Conservation (phyloP, 2,329 filamentous ascomycete genomes). For the Colletotrichum cuscutae region DNA sequence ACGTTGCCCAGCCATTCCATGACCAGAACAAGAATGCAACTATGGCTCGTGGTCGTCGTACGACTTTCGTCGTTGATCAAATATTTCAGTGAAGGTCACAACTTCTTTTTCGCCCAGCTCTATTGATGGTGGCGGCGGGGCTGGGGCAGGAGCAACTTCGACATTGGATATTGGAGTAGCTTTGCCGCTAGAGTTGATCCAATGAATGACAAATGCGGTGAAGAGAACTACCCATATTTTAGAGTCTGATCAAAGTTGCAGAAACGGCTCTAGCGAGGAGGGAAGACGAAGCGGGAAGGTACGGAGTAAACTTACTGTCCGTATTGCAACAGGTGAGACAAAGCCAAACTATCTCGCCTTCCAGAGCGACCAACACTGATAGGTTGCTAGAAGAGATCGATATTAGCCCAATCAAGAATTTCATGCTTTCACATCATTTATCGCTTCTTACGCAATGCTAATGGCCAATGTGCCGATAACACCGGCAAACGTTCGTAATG, state of each 20-base stretch:
- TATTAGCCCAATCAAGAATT: neutral
- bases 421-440: neutral
- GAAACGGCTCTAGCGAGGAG: too few species aligned
- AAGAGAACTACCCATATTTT: neutral
- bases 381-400: neutral
- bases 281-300: neutral
- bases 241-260: neutral
- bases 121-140: neutral
- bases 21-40: neutral
- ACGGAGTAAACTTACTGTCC: neutral
- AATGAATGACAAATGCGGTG: neutral
- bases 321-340: conserved; percentile 22
- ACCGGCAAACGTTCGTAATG: neutral
- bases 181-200: conserved; percentile 8
- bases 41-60: neutral
- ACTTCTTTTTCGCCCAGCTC: neutral
- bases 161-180: neutral
- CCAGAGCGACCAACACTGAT: neutral
- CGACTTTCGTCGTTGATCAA: neutral
- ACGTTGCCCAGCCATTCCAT: neutral
- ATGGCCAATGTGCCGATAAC: neutral
- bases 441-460: neutral
- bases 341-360: conserved; percentile 7
- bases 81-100: neutral
- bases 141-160: neutral